phyloP scores from a whole-genome alignment of 192 early-diverging fungal species.

The Phlyctochytrium arcticum region DNA sequence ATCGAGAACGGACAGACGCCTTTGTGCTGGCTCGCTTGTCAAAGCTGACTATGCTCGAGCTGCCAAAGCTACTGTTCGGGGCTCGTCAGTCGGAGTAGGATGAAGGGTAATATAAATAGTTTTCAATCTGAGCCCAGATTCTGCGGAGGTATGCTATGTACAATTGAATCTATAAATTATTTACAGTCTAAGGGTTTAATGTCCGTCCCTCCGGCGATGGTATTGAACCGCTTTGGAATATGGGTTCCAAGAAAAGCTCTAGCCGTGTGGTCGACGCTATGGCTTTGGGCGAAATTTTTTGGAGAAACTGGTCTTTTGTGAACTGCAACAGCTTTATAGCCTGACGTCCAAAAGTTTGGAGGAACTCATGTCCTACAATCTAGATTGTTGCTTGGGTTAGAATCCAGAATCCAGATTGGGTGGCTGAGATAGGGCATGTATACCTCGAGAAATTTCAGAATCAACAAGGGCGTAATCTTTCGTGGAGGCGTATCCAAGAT shows the following conservation, averaged over 20 bases:
- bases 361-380: slow-evolving; percentile 37
- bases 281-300: slow-evolving; percentile 22
- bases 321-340: slow-evolving; percentile 40
- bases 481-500: slow-evolving; percentile 65
- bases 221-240: neutral
- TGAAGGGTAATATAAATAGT: too few species aligned
- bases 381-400: neutral
- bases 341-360: slow-evolving; percentile 40
- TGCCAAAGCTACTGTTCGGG: too few species aligned
- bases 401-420: neutral
- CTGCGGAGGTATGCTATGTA: too few species aligned
- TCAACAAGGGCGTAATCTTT: slow-evolving; percentile 58
- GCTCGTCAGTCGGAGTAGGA: too few species aligned
- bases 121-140: too few species aligned
- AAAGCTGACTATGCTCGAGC: too few species aligned
- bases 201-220: neutral
- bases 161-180: too few species aligned
- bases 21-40: too few species aligned
- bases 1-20: too few species aligned
- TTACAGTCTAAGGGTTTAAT: too few species aligned
- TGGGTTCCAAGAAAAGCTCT: slow-evolving; percentile 38
- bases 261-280: slow-evolving; percentile 33
- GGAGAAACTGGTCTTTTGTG: slow-evolving; percentile 30
- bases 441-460: slow-evolving; percentile 61
- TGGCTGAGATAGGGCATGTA: neutral